phyloP scores from a whole-genome alignment of 768 basidiomycete genomes.

The Russula olivacea region DNA sequence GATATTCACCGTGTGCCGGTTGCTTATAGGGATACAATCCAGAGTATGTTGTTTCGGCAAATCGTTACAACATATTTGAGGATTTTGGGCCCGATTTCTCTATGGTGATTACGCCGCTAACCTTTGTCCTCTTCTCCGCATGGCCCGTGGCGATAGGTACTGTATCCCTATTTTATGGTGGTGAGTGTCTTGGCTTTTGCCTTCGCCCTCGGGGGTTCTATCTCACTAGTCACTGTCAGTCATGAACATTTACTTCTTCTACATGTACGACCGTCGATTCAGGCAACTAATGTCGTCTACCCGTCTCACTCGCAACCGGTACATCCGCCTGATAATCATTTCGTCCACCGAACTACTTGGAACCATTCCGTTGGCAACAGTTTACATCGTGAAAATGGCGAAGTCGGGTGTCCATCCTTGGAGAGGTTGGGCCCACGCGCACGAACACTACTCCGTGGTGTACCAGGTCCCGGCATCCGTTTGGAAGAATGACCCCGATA shows the following conservation, averaged over 20 bases:
- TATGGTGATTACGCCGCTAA: slow-evolving; percentile 31
- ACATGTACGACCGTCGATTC: slow-evolving; percentile 28
- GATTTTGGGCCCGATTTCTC: slow-evolving; percentile 41
- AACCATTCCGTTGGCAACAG: not conserved
- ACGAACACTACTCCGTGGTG: slow-evolving; percentile 41
- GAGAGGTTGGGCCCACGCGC: slow-evolving; percentile 45
- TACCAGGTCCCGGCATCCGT: slow-evolving; percentile 32
- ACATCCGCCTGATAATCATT: not conserved
- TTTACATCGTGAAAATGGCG: not conserved
- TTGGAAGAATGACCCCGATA: slow-evolving; percentile 33
- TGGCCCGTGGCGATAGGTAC: slow-evolving; percentile 27
- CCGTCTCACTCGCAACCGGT: slow-evolving; percentile 32
- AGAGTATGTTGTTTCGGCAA: not conserved
- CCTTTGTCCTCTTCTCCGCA: slow-evolving; percentile 31
- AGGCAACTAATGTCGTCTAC: slow-evolving; percentile 22
- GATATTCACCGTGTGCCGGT: not conserved
- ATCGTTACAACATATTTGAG: slow-evolving; percentile 27
- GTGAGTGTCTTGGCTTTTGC: slow-evolving; percentile 29
- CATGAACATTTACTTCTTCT: slow-evolving; percentile 29
- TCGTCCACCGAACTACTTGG: not conserved
- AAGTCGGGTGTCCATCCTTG: slow-evolving; percentile 27
- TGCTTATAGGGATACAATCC: not conserved
- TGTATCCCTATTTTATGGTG: slow-evolving; percentile 34
- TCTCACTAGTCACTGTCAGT: slow-evolving; percentile 21
- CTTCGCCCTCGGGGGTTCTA: not conserved